Conservation (phyloP, 306 rosid species). For the Acacia confusa region DNA sequence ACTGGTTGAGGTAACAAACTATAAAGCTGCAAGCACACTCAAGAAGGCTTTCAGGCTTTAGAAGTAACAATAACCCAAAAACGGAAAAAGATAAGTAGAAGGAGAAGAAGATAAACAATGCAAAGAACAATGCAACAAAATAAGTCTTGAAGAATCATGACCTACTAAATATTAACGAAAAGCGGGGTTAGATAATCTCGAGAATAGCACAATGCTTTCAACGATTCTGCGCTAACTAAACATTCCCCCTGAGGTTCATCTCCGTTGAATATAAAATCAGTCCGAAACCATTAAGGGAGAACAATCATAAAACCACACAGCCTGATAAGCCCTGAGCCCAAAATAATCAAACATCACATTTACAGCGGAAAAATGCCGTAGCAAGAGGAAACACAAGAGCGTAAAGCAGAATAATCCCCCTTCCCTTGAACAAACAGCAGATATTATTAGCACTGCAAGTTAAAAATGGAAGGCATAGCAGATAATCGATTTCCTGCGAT, state of each 20-base stretch:
- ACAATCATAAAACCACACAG: neutral
- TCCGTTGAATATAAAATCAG: neutral
- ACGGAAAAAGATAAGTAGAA: too few relatives aligned
- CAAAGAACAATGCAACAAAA: neutral
- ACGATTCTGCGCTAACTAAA: neutral
- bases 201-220: neutral
- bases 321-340: neutral
- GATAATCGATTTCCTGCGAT: too few relatives aligned
- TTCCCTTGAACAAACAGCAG: neutral
- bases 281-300: neutral
- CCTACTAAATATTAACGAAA: neutral
- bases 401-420: neutral
- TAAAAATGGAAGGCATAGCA: neutral
- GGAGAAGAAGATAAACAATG: neutral
- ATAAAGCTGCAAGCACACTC: neutral
- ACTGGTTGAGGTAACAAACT: neutral
- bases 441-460: neutral
- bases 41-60: neutral
- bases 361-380: neutral
- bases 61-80: too few relatives aligned
- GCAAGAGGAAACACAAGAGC: neutral
- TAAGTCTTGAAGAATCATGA: neutral
- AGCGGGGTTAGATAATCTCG: neutral
- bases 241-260: neutral
- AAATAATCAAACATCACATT: neutral